Percentiles rank a stretch among this genome's conserved stretches.
phyloP scores from a whole-genome alignment of 495 filamentous ascomycete genomes.

The Haplographium delicatum region DNA sequence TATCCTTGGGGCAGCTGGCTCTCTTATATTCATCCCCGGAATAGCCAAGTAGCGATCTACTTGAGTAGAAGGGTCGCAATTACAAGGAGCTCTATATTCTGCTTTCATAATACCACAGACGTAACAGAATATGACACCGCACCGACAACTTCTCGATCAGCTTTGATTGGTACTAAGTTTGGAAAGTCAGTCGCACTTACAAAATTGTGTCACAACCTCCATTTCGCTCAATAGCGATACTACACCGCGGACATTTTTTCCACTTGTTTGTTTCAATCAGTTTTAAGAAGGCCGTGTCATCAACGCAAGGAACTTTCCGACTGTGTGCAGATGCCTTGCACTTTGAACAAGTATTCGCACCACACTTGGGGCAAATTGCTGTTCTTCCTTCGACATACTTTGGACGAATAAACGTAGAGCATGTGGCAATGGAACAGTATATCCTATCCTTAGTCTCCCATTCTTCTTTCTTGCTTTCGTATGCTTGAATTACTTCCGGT shows the following conservation, averaged over 20 bases:
- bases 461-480: not conserved
- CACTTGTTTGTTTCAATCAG: not conserved
- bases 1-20: too few relatives aligned
- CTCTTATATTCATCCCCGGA: too few relatives aligned
- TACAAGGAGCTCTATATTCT: too few relatives aligned
- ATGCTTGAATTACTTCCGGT: not conserved
- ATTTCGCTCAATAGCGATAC: not conserved
- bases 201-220: not conserved
- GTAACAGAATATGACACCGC: too few relatives aligned
- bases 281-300: not conserved
- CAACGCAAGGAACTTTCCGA: not conserved
- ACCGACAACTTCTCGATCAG: too few relatives aligned
- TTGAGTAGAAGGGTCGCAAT: too few relatives aligned
- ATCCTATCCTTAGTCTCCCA: not conserved
- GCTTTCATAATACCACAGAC: too few relatives aligned
- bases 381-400: not conserved
- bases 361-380: not conserved
- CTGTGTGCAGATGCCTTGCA: not conserved
- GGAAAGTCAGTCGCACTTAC: too few relatives aligned
- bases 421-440: not conserved
- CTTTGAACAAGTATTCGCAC: not conserved
- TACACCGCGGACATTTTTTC: not conserved
- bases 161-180: too few relatives aligned
- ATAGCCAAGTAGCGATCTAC: too few relatives aligned
- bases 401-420: not conserved